Evolutionary conservation across 371 early-diverging fungal genomes (phyloP), one percentile per base, ranked within the genome.

Genomic region (Haplosporangium sp.): DNA sequence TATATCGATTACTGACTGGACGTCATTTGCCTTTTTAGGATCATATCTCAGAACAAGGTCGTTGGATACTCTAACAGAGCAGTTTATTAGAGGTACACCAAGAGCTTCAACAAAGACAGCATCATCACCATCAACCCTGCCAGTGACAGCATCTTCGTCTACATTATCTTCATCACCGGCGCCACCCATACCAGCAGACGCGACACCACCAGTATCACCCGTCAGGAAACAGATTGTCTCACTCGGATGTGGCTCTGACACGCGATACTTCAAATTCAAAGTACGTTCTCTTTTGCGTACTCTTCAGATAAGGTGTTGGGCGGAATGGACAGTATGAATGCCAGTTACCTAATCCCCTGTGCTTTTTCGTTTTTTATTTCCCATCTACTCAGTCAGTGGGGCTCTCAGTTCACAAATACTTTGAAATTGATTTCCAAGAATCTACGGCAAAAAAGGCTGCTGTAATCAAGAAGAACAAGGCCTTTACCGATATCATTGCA

Each of bases 361-460:
- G 2, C 45, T 18, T 12, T 7, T 37, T n/a, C 1, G 37, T 38
- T 37, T 4, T 18, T 12, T 11, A 16, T 12, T 3, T 7, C 37
- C 2, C 6, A 5, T 29, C 29, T 29, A 4, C 29, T 38, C 53
- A 80, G 75, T 29, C 62, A 12, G 72, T 68, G 1, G 75, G 74
- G 2, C 57, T 69, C 23, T 59, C 79, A 6, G 85, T 83, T 1
- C 61, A 69, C 23, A 72, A 81, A 52, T 97, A 93, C 81, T 92
- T 93, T 85, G 98, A 98, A 81, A 84, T 97, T n/a, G 98, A 98
- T 81, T 96, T 95, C 73, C 89, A 92, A 4, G 94, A 96, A 64
- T 88, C 94, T 10, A 94, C 95, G 0, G 76, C 86, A 21, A 88
- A 89, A 60, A 98, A 98, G 79, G 90, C 93, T 5, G 81, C 84